Evolutionary conservation across 176 grass and related monocot species (phyloP), one percentile per base, ranked within the genome.

Genomic region (Cocos nucifera): DNA sequence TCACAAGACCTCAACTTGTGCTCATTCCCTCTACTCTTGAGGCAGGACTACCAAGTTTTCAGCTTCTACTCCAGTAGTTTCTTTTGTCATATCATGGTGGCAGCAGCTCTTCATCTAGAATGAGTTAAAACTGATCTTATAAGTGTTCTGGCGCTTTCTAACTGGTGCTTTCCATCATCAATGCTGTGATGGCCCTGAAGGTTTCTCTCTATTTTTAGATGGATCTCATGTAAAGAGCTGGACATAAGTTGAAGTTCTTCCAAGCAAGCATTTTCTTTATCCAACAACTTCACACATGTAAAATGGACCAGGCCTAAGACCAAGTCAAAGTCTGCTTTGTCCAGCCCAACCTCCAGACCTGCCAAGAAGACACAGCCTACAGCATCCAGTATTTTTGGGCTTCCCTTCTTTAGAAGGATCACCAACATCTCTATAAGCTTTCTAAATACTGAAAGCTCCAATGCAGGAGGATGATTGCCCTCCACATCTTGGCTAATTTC

Each of bases 321-420:
- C 3, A 83, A 14, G 35, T 12, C 28, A 2, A 69, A 78, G 57
- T 88, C 74, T 16, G 76, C 76, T 57, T 51, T 83, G 48, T 71
- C 75, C 50, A 91, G 24, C 52, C 66, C 67, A 26, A 50, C 35
- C 29, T 67, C 12, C n/a, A 88, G 39, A 52, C 35, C 54, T 19
- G 76, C 77, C 56, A 88, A 18, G 54, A 97, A 62, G 75, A 85
- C 66, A 54, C 55, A 61, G 25, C 81, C 62, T 1, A 88, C 23
- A 3, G 80, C 85, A 51, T 91, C 92, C 27, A 97, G 61, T 64
- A 97, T 78, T 61, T 61, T 78, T 2, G 61, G 69, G 72, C 59
- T 85, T 76, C 87, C 87, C 83, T 97, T 97, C 67, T 83, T 97
- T 56, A 91, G 60, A 30, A 90, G 58, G 19, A 54, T 57, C 14